These are phyloP conservation scores for Tylopilus sp. DNA, from an alignment of 1,284 basidiomycete genomes.

Conservation along the genomic window DNA sequence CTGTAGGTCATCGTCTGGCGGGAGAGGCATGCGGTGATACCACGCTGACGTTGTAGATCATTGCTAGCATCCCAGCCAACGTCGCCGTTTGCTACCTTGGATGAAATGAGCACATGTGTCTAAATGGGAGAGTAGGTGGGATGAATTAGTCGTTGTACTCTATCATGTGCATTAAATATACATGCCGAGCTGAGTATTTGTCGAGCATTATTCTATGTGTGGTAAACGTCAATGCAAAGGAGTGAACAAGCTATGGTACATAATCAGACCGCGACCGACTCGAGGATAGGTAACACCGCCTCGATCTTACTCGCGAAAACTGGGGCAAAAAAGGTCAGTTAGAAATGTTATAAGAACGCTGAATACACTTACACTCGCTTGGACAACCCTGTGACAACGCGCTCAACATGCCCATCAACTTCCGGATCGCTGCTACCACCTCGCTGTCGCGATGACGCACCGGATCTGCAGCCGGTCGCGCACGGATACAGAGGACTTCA, in stretches of 20 bases:
- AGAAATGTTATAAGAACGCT: too few species aligned
- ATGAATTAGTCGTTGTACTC: neutral
- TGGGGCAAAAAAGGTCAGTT: neutral
- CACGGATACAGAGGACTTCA: constrained; percentile 19
- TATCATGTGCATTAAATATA: neutral
- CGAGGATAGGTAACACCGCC: constrained; percentile 23
- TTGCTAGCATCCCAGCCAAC: constrained; percentile 22
- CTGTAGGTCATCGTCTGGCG: constrained; percentile 8
- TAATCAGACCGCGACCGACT: constrained; percentile 19
- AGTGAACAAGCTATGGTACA: neutral
- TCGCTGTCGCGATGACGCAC: constrained; percentile 11
- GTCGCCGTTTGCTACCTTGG: constrained; percentile 29
- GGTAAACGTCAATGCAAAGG: neutral
- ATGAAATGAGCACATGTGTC: constrained; percentile 17
- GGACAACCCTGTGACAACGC: constrained; percentile 21
- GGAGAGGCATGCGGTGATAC: neutral
- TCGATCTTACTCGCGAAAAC: constrained; percentile 28
- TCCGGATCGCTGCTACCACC: constrained; percentile 15
- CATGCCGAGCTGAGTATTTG: neutral
- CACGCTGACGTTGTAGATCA: constrained; percentile 2
- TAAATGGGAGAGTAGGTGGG: neutral
- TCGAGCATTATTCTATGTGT: neutral
- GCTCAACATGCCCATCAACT: constrained; percentile 16
- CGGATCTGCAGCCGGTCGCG: neutral
- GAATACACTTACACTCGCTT: constrained; percentile 11